Percentiles rank a stretch among this genome's conserved stretches.
Evolutionary conservation across 768 basidiomycete genomes (phyloP).

Genomic region (Boletus subparvulus): DNA sequence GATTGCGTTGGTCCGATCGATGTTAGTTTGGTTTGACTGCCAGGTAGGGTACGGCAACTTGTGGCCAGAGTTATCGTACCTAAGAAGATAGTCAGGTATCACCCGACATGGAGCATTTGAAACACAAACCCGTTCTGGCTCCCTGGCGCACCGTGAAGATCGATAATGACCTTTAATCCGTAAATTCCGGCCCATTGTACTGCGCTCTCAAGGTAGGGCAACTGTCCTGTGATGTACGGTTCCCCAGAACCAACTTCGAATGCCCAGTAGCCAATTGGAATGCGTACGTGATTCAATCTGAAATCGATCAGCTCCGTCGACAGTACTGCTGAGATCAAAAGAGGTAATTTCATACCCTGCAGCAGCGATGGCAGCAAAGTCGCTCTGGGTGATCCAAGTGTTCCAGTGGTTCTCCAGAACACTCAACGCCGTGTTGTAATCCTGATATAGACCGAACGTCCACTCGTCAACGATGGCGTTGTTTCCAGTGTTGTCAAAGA

Average conservation of each 20-base stretch:
- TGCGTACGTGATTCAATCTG: conserved; percentile 77
- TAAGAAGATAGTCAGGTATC: conserved; percentile 26
- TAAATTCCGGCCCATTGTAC: conserved; percentile 67
- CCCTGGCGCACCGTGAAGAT: conserved; percentile 79
- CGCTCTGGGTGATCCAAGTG: conserved; percentile 80
- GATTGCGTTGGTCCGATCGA: conserved; percentile 64
- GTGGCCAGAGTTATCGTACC: conserved; percentile 83
- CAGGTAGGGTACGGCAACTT: conserved; percentile 59
- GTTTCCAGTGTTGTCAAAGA: conserved; percentile 60
- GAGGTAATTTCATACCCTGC: conserved; percentile 53
- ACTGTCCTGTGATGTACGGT: conserved; percentile 76
- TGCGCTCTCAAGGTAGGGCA: conserved; percentile 65
- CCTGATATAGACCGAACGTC: conserved; percentile 69
- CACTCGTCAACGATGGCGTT: conserved; percentile 69
- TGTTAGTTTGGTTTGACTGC: conserved; percentile 65
- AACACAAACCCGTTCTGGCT: conserved; percentile 72
- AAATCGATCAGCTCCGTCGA: conserved; percentile 7
- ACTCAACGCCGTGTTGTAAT: conserved; percentile 45
- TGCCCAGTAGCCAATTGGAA: conserved; percentile 91
- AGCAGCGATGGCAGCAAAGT: conserved; percentile 71
- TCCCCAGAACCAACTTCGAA: conserved; percentile 77
- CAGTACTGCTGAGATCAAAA: not conserved
- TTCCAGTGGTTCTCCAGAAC: conserved; percentile 70
- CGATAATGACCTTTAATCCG: conserved; percentile 79
- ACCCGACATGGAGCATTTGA: not conserved